These are phyloP conservation scores for Phytopythium ostracodes DNA, from an alignment of 352 stramenopile species.

Conservation along the genomic window DNA sequence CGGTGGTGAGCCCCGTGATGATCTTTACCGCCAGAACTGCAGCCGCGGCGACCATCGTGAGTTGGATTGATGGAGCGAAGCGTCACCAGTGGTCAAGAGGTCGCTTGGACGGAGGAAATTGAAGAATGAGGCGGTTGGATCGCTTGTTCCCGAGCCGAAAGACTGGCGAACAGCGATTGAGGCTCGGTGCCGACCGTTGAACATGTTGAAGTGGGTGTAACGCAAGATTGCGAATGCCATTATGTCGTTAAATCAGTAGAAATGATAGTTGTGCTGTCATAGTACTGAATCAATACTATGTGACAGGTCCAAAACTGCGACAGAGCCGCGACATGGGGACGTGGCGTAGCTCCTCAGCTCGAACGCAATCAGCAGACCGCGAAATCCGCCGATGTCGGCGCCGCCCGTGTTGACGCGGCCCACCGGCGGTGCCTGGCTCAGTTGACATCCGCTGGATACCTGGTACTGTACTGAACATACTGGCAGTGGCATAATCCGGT, in stretches of 20 bases:
- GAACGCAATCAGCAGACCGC: conserved; percentile 2
- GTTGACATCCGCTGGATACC: no score
- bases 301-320: neutral
- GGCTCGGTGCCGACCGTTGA: neutral
- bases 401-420: neutral
- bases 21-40: conserved; percentile 24
- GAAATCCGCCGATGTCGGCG: neutral
- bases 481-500: no score
- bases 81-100: neutral
- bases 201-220: neutral
- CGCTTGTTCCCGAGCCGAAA: neutral
- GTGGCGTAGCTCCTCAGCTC: neutral
- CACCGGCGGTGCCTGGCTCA: neutral
- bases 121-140: neutral
- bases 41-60: conserved; percentile 14
- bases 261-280: no score
- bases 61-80: neutral
- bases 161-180: neutral
- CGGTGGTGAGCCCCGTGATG: conserved; percentile 25
- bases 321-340: neutral
- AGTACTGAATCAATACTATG: neutral
- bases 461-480: no score
- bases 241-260: neutral
- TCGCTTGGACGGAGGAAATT: neutral
- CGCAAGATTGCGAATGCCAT: neutral